These are phyloP conservation scores for Ceratocystis harringtonii DNA, from an alignment of 2,329 filamentous ascomycete species.

Conservation along the genomic window DNA sequence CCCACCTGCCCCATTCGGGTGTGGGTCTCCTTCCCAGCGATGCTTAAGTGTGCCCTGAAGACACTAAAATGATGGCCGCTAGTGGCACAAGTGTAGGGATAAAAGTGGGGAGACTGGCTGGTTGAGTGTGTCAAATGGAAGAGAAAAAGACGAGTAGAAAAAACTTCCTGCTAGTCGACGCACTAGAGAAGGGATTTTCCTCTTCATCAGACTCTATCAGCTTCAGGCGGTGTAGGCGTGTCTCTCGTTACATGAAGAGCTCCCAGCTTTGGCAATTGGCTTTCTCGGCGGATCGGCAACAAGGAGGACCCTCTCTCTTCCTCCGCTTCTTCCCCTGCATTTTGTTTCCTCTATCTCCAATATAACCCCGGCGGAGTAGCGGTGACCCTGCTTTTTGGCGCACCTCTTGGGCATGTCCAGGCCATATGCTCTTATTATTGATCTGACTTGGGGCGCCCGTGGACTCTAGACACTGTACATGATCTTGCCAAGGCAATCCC, in stretches of 20 bases:
- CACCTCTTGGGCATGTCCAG: no score
- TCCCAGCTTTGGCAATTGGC: not conserved
- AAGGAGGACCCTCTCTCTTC: not conserved
- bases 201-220: not conserved
- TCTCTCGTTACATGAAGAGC: not conserved
- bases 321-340: not conserved
- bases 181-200: not conserved
- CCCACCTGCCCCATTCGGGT: no score
- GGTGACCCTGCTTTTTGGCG: not conserved
- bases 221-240: not conserved
- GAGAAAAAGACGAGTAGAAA: not conserved
- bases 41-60: not conserved
- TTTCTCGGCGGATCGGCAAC: not conserved
- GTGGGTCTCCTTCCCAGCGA: no score
- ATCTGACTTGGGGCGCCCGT: no score
- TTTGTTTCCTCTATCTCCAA: not conserved
- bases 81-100: not conserved
- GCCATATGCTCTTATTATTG: no score
- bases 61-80: not conserved
- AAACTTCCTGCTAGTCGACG: not conserved
- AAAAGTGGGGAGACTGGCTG: not conserved
- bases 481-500: no score
- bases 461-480: no score
- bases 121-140: not conserved
- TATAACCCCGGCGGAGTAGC: not conserved